A percentile compares a stretch with the other conserved stretches of the same genome.
phyloP scores from a whole-genome alignment of 2,329 filamentous ascomycete genomes.

The Fusarium oxysporum region DNA sequence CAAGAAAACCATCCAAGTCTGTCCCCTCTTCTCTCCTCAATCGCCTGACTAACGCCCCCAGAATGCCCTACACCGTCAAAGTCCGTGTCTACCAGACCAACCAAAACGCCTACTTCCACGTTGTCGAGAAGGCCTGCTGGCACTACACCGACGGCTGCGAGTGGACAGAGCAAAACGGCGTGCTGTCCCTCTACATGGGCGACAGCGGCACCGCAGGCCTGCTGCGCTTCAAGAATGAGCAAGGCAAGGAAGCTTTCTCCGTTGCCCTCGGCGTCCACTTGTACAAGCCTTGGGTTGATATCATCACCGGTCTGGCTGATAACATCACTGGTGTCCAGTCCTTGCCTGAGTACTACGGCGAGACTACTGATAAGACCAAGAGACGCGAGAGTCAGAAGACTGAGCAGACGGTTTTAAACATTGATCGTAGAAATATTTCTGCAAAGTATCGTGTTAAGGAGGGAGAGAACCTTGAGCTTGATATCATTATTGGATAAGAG shows the following conservation, averaged over 20 bases:
- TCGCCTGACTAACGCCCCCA: background rate
- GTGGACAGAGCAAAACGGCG: slow-evolving; percentile 25
- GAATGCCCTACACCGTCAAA: slow-evolving; percentile 38
- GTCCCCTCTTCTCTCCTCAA: fast-evolving
- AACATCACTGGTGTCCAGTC: slow-evolving; percentile 33
- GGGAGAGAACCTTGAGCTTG: slow-evolving; percentile 36
- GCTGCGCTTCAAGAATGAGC: slow-evolving; percentile 38
- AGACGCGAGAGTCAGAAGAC: slow-evolving; percentile 28
- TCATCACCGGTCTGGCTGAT: slow-evolving; percentile 26
- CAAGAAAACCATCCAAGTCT: background rate
- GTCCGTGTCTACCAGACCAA: slow-evolving; percentile 39
- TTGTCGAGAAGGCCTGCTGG: slow-evolving; percentile 35
- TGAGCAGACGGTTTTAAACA: slow-evolving; percentile 31
- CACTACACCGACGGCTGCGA: slow-evolving; percentile 35
- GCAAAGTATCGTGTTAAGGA: slow-evolving; percentile 26
- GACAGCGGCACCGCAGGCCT: slow-evolving; percentile 34
- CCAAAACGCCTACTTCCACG: slow-evolving; percentile 35
- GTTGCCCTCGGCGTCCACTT: slow-evolving; percentile 32
- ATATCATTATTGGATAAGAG: slow-evolving; percentile 26
- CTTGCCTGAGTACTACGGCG: slow-evolving; percentile 37
- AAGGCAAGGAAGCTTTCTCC: slow-evolving; percentile 38
- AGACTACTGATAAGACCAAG: slow-evolving; percentile 4
- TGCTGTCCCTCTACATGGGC: slow-evolving; percentile 27
- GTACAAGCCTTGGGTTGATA: slow-evolving; percentile 40
- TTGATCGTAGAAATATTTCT: slow-evolving; percentile 26